Evolutionary conservation across 2,329 filamentous ascomycete species (phyloP), one percentile per base, ranked within the genome.

Genomic region (Alternaria angustiovoidea): DNA sequence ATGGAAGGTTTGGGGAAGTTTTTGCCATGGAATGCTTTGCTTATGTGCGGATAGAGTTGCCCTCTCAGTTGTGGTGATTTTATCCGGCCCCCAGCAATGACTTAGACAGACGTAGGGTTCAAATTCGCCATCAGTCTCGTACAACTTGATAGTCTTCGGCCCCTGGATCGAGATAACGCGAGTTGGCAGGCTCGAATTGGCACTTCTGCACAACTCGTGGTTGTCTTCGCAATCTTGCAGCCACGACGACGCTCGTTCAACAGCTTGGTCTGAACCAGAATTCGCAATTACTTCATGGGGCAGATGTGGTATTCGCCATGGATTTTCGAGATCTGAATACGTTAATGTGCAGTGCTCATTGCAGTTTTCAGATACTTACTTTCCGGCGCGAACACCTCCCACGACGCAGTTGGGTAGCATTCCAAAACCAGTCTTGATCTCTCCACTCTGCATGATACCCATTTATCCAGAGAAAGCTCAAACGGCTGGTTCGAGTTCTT

Each of bases 1-100:
- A 30, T 61, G 57, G 44, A 65, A 68, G n/a, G 60, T 61, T 36
- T 20, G 56, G 11, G 64, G 59, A 4, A 66, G 5, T 3, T 18
- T 28, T 4, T 38, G 12, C 59, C 59, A 66, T 11, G 56, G 26
- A 6, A 66, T 62, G 11, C 7, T 20, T 22, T 48, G 30, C 24
- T 51, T 53, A 12, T 53, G 24, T 6, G 18, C 9, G 9, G 41
- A 2, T 11, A 61, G 8, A 32, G 41, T 57, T 7, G 26, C 4
- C 6, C 1, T 28, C n/a, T 20, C 48, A 6, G 58, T 61, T 4
- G 5, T 52, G 2, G 41, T 48, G 18, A 57, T 12, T n/a, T 32
- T 11, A 6, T 2, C 39, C 7, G 28, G n/a, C 1, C 54, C 54
- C 58, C 58, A 61, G 12, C 58, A 57, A 26, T 61, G 58, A 38